Conservation (phyloP, 148 eudicot species). For the Silene uniflora region DNA sequence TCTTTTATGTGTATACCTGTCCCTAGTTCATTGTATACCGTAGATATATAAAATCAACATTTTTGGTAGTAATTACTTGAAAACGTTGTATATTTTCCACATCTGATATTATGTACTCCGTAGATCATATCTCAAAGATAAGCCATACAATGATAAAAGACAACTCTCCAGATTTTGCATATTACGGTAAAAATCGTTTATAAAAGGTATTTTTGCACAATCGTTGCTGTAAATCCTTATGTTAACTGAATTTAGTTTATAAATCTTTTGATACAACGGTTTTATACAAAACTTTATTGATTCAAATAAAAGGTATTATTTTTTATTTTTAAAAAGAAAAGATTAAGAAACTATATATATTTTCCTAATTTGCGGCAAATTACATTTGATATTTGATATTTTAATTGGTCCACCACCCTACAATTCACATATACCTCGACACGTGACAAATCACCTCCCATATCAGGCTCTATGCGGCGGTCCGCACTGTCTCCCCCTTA, state of each 20-base stretch:
- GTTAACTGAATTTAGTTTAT: too few species aligned
- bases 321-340: too few species aligned
- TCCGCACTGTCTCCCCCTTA: slow-evolving; percentile 9
- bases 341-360: too few species aligned
- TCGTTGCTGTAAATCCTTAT: too few species aligned
- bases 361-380: too few species aligned
- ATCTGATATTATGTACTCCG: neutral
- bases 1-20: too few species aligned
- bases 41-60: neutral
- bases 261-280: too few species aligned
- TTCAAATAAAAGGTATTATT: too few species aligned
- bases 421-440: neutral
- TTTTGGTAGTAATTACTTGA: neutral
- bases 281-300: too few species aligned
- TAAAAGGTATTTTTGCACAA: neutral
- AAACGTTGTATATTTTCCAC: neutral
- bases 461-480: slow-evolving; percentile 23
- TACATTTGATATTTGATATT: too few species aligned
- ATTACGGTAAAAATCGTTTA: neutral
- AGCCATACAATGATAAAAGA: neutral
- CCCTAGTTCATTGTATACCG: neutral
- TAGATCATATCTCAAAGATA: neutral
- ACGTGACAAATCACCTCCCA: slow-evolving; percentile 23
- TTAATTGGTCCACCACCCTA: slow-evolving; percentile 1
- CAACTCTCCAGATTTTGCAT: neutral